phyloP scores from a whole-genome alignment of 345 rosid species.

The Cochlearia excelsa region DNA sequence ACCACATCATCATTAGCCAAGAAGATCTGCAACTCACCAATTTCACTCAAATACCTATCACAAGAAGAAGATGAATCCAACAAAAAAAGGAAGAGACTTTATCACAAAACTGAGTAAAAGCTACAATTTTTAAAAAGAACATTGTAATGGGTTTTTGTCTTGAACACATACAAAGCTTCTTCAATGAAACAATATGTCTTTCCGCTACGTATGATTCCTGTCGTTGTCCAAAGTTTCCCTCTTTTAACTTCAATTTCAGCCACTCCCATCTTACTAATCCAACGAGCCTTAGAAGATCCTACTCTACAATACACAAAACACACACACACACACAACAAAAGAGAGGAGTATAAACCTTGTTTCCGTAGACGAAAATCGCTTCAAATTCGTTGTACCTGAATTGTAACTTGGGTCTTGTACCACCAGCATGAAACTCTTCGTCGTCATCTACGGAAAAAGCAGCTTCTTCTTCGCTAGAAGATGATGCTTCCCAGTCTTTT shows the following conservation, averaged over 20 bases:
- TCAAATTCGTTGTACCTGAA: constrained; percentile 39
- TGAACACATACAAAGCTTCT: constrained; percentile 65
- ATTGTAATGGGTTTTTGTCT: too few species aligned
- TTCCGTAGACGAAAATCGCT: too few species aligned
- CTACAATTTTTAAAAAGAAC: too few species aligned
- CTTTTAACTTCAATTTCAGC: constrained; percentile 68
- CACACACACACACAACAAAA: too few species aligned
- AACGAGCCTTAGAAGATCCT: constrained; percentile 62
- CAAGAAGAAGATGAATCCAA: not conserved
- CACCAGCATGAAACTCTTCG: constrained; percentile 30
- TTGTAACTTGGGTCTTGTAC: constrained; percentile 29
- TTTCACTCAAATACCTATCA: constrained; percentile 66
- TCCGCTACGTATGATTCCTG: constrained; percentile 55
- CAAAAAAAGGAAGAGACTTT: too few species aligned
- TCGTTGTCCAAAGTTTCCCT: constrained; percentile 81
- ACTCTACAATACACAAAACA: constrained; percentile 12
- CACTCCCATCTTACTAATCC: constrained; percentile 55
- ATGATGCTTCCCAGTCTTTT: constrained; percentile 30
- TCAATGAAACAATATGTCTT: constrained; percentile 61
- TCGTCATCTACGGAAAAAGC: constrained; percentile 25
- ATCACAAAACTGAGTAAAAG: too few species aligned
- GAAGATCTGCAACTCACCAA: constrained; percentile 66
- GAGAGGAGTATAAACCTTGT: too few species aligned
- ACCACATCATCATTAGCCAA: constrained; percentile 37
- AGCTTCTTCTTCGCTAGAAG: constrained; percentile 31